A percentile compares a stretch with the other conserved stretches of the same genome.
Evolutionary conservation across 495 filamentous ascomycete species (phyloP).

Genomic region (Penicillium angulare): DNA sequence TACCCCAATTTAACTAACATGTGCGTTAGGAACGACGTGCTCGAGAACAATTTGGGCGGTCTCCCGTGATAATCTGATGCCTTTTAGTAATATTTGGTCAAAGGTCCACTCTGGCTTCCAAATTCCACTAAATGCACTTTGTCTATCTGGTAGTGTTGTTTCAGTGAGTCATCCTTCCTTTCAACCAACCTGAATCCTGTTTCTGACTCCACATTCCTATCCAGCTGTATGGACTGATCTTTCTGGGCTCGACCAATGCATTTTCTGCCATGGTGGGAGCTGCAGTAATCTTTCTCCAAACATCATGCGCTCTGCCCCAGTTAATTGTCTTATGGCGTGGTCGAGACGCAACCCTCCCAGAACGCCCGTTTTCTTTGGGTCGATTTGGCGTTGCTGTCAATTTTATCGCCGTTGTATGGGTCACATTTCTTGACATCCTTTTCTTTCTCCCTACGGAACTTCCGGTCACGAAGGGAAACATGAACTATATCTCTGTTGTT

Average conservation of each 20-base stretch:
- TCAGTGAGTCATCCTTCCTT: not conserved
- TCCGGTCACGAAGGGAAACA: constrained; percentile 9
- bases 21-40: constrained; percentile 3
- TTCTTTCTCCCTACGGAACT: constrained; percentile 7
- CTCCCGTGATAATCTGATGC: constrained; percentile 2
- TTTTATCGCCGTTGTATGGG: constrained; percentile 5
- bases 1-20: not conserved
- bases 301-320: constrained; percentile 10
- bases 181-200: not conserved
- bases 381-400: constrained; percentile 5
- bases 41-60: constrained; percentile 11
- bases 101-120: not conserved
- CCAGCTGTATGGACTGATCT: constrained; percentile 11
- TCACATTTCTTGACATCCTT: constrained; percentile 7
- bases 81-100: constrained; percentile 4
- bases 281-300: constrained; percentile 12
- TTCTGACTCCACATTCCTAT: not conserved
- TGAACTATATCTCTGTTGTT: constrained; percentile 15
- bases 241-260: constrained; percentile 9
- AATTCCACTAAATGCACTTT: constrained; percentile 7
- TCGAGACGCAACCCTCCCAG: constrained; percentile 6
- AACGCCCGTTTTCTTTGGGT: constrained; percentile 5
- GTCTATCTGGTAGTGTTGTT: constrained; percentile 2
- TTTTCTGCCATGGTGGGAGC: constrained; percentile 13
- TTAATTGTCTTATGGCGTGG: constrained; percentile 9